These are phyloP conservation scores for Phytophthora litchii DNA, from an alignment of 352 stramenopile genomes.

Conservation along the genomic window DNA sequence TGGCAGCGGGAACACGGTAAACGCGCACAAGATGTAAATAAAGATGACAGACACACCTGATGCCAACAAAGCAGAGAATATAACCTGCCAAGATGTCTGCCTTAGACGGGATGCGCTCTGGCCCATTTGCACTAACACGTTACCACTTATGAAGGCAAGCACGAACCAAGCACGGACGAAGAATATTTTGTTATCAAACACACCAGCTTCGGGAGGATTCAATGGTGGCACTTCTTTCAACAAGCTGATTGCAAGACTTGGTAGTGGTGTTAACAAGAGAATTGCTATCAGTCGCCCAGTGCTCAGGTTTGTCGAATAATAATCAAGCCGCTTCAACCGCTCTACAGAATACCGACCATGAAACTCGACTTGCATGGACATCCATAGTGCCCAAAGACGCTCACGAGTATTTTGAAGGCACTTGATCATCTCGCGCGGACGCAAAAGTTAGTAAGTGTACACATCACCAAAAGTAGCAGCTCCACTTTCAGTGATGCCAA, in stretches of 20 bases:
- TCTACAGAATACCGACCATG: slow-evolving; percentile 35
- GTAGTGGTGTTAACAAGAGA: slow-evolving; percentile 15
- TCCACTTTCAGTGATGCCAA: not conserved
- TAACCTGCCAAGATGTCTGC: slow-evolving; percentile 13
- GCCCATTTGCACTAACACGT: slow-evolving; percentile 24
- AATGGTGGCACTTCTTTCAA: slow-evolving; percentile 23
- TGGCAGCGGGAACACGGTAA: slow-evolving; percentile 43
- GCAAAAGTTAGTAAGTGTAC: no score
- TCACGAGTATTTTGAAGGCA: not conserved
- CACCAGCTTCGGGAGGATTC: slow-evolving; percentile 17
- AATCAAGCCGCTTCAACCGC: slow-evolving; percentile 17
- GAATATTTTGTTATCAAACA: slow-evolving; percentile 20
- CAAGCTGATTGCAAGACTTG: slow-evolving; percentile 21
- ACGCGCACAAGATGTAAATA: slow-evolving; percentile 15
- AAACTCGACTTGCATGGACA: slow-evolving; percentile 34
- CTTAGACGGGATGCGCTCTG: slow-evolving; percentile 23
- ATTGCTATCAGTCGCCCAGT: slow-evolving; percentile 9
- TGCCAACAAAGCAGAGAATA: slow-evolving; percentile 4
- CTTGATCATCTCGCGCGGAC: slow-evolving; percentile 7
- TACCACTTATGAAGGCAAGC: slow-evolving; percentile 18
- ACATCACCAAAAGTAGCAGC: no score
- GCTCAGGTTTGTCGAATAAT: slow-evolving; percentile 10
- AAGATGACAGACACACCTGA: slow-evolving; percentile 5
- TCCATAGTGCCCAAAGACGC: slow-evolving; percentile 19
- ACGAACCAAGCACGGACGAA: slow-evolving; percentile 25